Percentiles rank a stretch among this genome's conserved stretches.
Conservation (phyloP, 768 basidiomycete genomes). For the Holtermannia corniformis region DNA sequence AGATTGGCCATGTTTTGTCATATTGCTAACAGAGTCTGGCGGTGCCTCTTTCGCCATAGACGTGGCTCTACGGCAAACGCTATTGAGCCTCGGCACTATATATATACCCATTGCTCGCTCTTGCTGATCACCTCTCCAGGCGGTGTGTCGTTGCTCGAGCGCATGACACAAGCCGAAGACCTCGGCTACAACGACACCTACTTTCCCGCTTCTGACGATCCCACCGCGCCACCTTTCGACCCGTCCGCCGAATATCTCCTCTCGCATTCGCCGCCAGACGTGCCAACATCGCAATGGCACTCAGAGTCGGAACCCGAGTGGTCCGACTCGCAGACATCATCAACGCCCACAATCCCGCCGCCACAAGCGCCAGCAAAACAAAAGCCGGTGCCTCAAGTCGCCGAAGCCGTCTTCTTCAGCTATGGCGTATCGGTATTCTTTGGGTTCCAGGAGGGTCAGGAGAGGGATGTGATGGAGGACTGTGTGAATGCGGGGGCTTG, state of each 20-base stretch:
- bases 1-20: neutral
- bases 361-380: slow-evolving; percentile 48
- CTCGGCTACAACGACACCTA: slow-evolving; percentile 80
- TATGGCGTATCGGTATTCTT: slow-evolving; percentile 89
- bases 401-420: slow-evolving; percentile 45
- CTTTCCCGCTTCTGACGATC: slow-evolving; percentile 46
- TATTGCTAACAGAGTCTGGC: no score
- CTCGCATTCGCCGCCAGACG: slow-evolving; percentile 15
- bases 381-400: slow-evolving; percentile 24
- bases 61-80: no score
- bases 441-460: slow-evolving; percentile 68
- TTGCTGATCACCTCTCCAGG: no score
- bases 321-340: neutral
- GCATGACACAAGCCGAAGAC: slow-evolving; percentile 79
- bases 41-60: no score
- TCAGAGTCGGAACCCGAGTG: neutral
- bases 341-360: slow-evolving; percentile 43
- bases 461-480: slow-evolving; percentile 75
- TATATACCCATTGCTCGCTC: no score
- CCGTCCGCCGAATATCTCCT: slow-evolving; percentile 58
- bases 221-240: slow-evolving; percentile 22
- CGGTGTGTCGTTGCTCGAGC: slow-evolving; percentile 55
- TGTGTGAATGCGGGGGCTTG: slow-evolving; percentile 61
- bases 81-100: no score
- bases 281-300: neutral